Conservation (phyloP, 305 asterid species). For the Rubia peregrina region DNA sequence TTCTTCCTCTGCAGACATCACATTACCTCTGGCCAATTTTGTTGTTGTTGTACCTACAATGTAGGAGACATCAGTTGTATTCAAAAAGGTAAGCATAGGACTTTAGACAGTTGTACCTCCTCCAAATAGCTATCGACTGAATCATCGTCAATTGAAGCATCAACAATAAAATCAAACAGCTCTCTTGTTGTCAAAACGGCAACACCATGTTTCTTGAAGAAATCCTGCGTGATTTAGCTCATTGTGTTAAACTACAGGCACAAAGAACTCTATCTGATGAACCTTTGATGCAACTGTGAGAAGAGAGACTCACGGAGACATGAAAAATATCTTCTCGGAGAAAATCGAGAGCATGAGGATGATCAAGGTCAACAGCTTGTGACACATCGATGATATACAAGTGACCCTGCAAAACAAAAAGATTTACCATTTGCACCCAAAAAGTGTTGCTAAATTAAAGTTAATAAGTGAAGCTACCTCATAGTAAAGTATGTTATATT, state of each 20-base stretch:
- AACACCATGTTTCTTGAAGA: conserved; percentile 77
- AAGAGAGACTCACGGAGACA: conserved; percentile 58
- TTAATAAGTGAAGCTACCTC: conserved; percentile 42
- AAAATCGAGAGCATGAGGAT: conserved; percentile 90
- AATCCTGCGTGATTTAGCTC: conserved; percentile 45
- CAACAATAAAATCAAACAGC: conserved; percentile 83
- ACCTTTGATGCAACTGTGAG: not conserved
- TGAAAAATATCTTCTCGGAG: conserved; percentile 82
- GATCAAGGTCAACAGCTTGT: conserved; percentile 94
- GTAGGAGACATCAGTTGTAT: not conserved
- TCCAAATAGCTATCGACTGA: conserved; percentile 79
- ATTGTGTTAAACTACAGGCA: not conserved
- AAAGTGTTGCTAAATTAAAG: not conserved
- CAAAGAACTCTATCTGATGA: not conserved
- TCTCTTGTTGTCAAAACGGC: conserved; percentile 90
- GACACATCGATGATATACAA: conserved; percentile 89
- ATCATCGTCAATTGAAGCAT: conserved; percentile 70
- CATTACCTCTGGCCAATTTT: conserved; percentile 70
- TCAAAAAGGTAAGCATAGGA: conserved; percentile 13
- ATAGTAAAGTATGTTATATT: conserved; percentile 76
- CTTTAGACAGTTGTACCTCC: conserved; percentile 37
- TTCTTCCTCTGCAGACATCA: conserved; percentile 77
- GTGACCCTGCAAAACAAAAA: conserved; percentile 56
- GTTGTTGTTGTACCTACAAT: conserved; percentile 57
- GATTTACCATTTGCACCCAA: not conserved